Evolutionary conservation across 2,329 filamentous ascomycete genomes (phyloP).

Genomic region (Pseudocercospora eumusae): DNA sequence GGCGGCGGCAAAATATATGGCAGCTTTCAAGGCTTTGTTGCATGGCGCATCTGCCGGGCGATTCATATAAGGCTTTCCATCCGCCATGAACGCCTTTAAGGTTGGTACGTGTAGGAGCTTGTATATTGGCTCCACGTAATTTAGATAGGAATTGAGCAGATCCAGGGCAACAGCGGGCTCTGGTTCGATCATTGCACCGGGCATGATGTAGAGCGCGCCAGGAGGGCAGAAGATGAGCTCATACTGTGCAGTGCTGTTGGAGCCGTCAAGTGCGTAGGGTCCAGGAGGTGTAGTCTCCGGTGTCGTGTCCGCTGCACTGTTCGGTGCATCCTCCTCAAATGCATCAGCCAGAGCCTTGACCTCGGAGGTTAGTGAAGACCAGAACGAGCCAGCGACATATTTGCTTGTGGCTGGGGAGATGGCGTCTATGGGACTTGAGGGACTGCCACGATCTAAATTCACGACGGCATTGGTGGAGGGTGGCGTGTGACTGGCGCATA

Average conservation of each 20-base stretch:
- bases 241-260: slow-evolving; percentile 23
- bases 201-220: slow-evolving; percentile 38
- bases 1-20: slow-evolving; percentile 38
- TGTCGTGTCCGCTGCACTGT: slow-evolving; percentile 26
- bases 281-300: slow-evolving; percentile 25
- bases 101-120: slow-evolving; percentile 37
- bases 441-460: slow-evolving; percentile 4
- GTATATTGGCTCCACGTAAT: slow-evolving; percentile 36
- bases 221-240: slow-evolving; percentile 39
- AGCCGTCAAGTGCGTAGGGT: slow-evolving; percentile 15
- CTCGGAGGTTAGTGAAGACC: slow-evolving; percentile 37
- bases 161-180: slow-evolving; percentile 18
- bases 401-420: slow-evolving; percentile 28
- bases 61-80: slow-evolving; percentile 32
- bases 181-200: slow-evolving; percentile 35
- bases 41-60: slow-evolving; percentile 28
- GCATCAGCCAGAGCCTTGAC: slow-evolving; percentile 39
- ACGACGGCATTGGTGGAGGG: neutral
- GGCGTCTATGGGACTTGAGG: slow-evolving; percentile 16
- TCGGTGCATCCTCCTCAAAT: slow-evolving; percentile 34
- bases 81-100: slow-evolving; percentile 29
- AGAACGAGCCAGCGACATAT: slow-evolving; percentile 39
- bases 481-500: neutral
- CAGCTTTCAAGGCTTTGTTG: slow-evolving; percentile 35
- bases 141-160: slow-evolving; percentile 32